Evolutionary conservation across 2,329 filamentous ascomycete genomes (phyloP), one percentile per base, ranked within the genome.

Genomic region (Diaporthe aspalathi): DNA sequence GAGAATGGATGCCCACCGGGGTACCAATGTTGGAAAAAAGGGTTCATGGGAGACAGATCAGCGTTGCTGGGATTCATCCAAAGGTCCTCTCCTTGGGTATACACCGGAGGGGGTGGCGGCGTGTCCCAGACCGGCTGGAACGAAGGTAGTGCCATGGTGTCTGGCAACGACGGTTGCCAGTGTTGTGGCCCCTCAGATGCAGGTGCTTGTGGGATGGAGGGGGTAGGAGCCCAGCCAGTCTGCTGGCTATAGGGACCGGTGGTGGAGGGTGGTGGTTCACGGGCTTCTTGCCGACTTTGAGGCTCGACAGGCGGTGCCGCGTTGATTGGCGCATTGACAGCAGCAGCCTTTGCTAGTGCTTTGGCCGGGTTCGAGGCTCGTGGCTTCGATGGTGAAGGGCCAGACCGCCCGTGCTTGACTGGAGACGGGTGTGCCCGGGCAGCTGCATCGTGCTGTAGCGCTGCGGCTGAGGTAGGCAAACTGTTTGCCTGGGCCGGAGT

Each of bases 281-380:
- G 24, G 22, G 27, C 29, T 9, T 22, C 14, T 32, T 12, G n/a
- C 14, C 11, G 43, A 27, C n/a, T 11, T 32, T 16, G 32, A 40
- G 35, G 49, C 17, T 52, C 22, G 7, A 6, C 29, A 24, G 16
- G 16, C 4, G 29, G 3, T 40, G 32, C 38, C 17, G 16, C 12
- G 32, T 43, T 29, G 27, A 12, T 16, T 11, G 57, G 49, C n/a
- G 6, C 52, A 43, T 50, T 43, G 27, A 43, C 50, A 49, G 52
- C 50, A 49, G 57, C 68, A 47, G 56, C 68, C 22, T 65, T 45
- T 20, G 68, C 60, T 20, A 63, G 57, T n/a, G 57, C 47, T 43
- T 56, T 57, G n/a, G 57, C 47, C 17, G 68, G 50, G 17, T 35
- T 54, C 27, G 40, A 54, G 14, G 38, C 60, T 17, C n/a, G 38